Evolutionary conservation across 164 flowering plant species (phyloP).

Genomic region (Stephania yunnanensis): DNA sequence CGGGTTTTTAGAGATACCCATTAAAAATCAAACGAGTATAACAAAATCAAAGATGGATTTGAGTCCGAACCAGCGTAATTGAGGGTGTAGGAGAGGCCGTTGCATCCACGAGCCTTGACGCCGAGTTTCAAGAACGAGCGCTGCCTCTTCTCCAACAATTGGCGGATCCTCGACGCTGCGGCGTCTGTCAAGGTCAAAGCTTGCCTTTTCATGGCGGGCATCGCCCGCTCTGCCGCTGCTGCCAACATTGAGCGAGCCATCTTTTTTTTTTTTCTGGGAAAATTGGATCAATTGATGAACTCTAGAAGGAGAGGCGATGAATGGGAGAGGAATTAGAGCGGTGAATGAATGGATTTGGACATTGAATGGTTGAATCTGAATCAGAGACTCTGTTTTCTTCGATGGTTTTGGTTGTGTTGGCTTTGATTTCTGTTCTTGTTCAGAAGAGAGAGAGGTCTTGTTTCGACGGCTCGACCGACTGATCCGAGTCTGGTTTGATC

Average conservation of each 20-base stretch:
- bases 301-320: no score
- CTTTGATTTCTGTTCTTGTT: no score
- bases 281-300: not conserved
- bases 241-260: constrained; percentile 33
- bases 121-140: constrained; percentile 73
- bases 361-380: no score
- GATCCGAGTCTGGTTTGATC: no score
- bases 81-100: constrained; percentile 90
- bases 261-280: not conserved
- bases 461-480: no score
- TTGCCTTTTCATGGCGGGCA: constrained; percentile 39
- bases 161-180: constrained; percentile 68
- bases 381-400: no score
- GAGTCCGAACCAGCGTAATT: constrained; percentile 66
- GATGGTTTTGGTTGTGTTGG: no score
- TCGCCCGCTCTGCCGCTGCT: constrained; percentile 38
- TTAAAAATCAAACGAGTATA: not conserved
- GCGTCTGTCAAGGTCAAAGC: constrained; percentile 63
- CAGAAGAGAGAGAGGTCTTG: no score
- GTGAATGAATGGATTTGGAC: no score
- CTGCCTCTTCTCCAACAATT: constrained; percentile 69
- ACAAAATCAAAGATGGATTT: not conserved
- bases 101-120: constrained; percentile 95
- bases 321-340: no score
- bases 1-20: not conserved